Conservation (phyloP, 129 eudicot species). For the Escallonia herrerae region DNA sequence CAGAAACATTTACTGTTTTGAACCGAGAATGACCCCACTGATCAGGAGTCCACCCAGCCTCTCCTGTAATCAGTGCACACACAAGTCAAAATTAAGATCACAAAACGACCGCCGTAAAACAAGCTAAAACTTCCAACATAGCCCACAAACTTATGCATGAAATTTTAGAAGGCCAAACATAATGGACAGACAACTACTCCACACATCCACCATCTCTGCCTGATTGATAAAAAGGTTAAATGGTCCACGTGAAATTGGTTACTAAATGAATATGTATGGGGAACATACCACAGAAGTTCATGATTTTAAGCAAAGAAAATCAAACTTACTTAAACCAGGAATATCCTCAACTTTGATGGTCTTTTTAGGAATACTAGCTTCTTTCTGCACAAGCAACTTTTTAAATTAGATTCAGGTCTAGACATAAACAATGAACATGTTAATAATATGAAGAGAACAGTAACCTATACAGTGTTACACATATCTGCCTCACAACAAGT, state of each 20-base stretch:
- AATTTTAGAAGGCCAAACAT: no score
- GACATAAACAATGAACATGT: not conserved
- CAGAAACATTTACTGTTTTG: conserved; percentile 44
- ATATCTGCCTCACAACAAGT: no score
- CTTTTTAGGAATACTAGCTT: conserved; percentile 78
- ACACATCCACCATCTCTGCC: no score
- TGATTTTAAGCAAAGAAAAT: no score
- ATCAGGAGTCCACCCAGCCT: conserved; percentile 97
- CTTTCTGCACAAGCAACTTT: conserved; percentile 45
- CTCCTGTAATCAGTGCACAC: conserved; percentile 42
- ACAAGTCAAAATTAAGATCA: conserved; percentile 8
- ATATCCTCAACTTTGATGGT: conserved; percentile 81
- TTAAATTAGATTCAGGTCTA: conserved; percentile 3
- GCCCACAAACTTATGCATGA: no score
- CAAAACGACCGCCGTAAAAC: not conserved
- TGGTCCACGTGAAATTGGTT: no score
- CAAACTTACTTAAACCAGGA: conserved; percentile 79
- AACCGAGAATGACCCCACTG: conserved; percentile 88
- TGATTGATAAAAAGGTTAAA: no score
- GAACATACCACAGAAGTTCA: no score
- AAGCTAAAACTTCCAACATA: not conserved
- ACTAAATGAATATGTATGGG: no score
- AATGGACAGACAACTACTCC: no score
- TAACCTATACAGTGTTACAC: no score
- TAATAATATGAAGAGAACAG: not conserved